Conservation (phyloP, 306 rosid species). For the Senna tora region DNA sequence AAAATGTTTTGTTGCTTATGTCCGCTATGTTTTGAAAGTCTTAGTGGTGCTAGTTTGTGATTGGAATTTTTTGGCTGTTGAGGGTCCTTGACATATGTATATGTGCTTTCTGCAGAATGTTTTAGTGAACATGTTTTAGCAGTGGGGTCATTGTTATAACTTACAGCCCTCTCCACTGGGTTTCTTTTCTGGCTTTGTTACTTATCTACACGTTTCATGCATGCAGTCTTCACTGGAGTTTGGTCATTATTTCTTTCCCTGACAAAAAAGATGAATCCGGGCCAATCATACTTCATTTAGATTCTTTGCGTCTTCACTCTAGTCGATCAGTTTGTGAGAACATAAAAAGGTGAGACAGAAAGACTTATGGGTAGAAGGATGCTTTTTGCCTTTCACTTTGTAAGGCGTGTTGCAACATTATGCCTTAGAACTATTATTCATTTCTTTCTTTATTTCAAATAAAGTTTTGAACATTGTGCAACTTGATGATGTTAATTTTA, state of each 20-base stretch:
- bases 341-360: slow-evolving; percentile 73
- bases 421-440: slow-evolving; percentile 20
- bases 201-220: slow-evolving; percentile 39
- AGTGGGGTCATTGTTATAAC: slow-evolving; percentile 10
- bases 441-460: slow-evolving; percentile 12
- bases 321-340: slow-evolving; percentile 72
- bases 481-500: slow-evolving; percentile 29
- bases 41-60: slow-evolving; percentile 15
- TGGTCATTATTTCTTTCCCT: slow-evolving; percentile 89
- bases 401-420: slow-evolving; percentile 14
- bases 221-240: slow-evolving; percentile 92
- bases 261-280: slow-evolving; percentile 82
- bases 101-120: slow-evolving; percentile 23
- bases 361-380: background rate
- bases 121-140: background rate
- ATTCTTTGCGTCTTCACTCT: slow-evolving; percentile 86
- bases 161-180: background rate
- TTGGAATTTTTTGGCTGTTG: background rate
- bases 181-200: slow-evolving; percentile 34
- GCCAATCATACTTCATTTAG: slow-evolving; percentile 94
- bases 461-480: slow-evolving; percentile 11
- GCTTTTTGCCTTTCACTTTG: slow-evolving; percentile 19
- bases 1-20: background rate
- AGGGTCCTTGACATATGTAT: background rate
- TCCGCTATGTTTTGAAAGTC: slow-evolving; percentile 1